Percentiles rank a stretch among this genome's conserved stretches.
These are phyloP conservation scores for Coffea canephora DNA, from an alignment of 257 asterid species.

Conservation along the genomic window DNA sequence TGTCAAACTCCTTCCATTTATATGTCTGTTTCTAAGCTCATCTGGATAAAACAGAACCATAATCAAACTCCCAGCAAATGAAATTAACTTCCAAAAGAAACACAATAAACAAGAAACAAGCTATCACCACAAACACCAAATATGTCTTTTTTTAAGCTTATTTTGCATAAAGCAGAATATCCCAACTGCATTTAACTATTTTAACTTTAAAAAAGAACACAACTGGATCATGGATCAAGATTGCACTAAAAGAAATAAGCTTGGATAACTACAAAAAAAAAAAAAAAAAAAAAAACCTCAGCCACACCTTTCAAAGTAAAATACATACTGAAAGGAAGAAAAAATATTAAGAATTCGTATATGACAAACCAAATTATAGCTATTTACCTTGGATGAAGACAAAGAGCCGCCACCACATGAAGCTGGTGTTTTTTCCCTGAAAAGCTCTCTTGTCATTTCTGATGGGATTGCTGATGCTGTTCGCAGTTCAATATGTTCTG, in stretches of 20 bases:
- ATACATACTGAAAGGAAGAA: background rate
- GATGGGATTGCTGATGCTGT: slow-evolving; percentile 56
- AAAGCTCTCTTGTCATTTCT: slow-evolving; percentile 40
- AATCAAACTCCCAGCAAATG: background rate
- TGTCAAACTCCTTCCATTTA: background rate
- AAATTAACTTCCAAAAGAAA: too few species aligned
- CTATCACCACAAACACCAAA: background rate
- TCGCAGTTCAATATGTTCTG: slow-evolving; percentile 37
- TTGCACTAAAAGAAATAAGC: background rate
- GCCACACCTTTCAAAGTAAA: background rate
- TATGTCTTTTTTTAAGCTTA: background rate
- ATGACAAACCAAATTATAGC: background rate
- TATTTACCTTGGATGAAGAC: slow-evolving; percentile 59
- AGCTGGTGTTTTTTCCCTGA: slow-evolving; percentile 42
- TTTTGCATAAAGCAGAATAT: background rate
- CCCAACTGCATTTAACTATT: background rate
- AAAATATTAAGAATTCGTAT: background rate
- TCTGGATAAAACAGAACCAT: background rate
- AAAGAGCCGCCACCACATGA: slow-evolving; percentile 44
- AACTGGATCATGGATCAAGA: background rate
- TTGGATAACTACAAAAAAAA: background rate
- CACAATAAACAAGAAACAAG: background rate
- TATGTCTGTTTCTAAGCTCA: background rate
- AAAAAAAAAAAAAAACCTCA: background rate
- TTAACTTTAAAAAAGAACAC: background rate